Evolutionary conservation across 169 alveolate genomes (phyloP), one percentile per base, ranked within the genome.

Genomic region (Amoebophrya sp.): DNA sequence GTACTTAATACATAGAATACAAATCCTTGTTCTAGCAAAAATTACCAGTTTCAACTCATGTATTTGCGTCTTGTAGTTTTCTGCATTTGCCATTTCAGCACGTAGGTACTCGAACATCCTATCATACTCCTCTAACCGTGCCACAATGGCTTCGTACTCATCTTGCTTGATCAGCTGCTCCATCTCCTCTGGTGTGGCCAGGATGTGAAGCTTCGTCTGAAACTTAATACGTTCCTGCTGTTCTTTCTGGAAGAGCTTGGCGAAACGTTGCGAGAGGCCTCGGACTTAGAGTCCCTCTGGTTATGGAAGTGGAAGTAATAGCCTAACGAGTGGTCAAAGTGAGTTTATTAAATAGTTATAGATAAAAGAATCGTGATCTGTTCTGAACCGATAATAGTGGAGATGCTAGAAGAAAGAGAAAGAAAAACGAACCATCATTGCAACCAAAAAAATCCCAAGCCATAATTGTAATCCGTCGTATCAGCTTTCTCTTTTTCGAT

Each of bases 101-200:
- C 83, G 83, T 6, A 65, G 83, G 83, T 65, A 65, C 26, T 65
- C 83, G 33, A 65, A 65, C 83, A 65, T 65, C n/a, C n/a, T 65
- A 36, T 65, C 83, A 36, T 65, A 65, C 33, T 65, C 83, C 33
- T 65, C 83, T 26, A 65, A 26, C 83, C 83, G 83, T 36, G 36
- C 83, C 83, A 65, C 83, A 26, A 65, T 65, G 83, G 83, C 83
- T 18, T 65, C 83, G 83, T 65, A 65, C 83, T 65, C 83, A 36
- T 65, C 83, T 18, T 65, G 83, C 26, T 65, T 65, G 83, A 65
- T 65, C 83, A 65, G 83, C 26, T 65, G 18, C 33, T 65, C 39
- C 83, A 65, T 65, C 83, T 65, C 83, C n/a, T 65, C 83, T 6
- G 83, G 83, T 10, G 83, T 65, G 38, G 83, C 83, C 33, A 65